Percentiles rank a stretch among this genome's conserved stretches.
These are phyloP conservation scores for Saitozyma sp. DNA, from an alignment of 768 basidiomycete genomes.

Conservation along the genomic window DNA sequence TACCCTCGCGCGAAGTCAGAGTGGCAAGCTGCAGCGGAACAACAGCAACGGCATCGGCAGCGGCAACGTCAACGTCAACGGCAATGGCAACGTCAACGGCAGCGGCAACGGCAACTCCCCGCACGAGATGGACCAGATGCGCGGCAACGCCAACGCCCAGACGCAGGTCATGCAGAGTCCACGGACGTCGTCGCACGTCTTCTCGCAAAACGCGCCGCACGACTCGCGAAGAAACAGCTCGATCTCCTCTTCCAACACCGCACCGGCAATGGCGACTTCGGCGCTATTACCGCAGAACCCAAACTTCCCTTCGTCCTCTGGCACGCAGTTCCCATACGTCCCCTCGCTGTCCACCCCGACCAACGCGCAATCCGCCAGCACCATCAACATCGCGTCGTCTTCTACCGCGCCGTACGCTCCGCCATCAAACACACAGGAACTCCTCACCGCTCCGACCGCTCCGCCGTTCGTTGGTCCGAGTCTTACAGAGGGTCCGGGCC, in stretches of 20 bases:
- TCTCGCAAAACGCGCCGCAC: no score
- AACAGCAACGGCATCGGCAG: not conserved
- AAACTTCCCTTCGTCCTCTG: slow-evolving; percentile 3
- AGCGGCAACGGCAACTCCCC: not conserved
- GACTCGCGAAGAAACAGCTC: not conserved
- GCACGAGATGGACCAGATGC: not conserved
- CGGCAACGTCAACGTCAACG: no score
- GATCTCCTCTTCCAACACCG: not conserved
- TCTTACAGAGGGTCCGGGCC: slow-evolving; percentile 51
- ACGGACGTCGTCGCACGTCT: no score
- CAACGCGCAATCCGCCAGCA: slow-evolving; percentile 4
- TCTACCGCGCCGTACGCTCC: slow-evolving; percentile 42
- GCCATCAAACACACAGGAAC: slow-evolving; percentile 27
- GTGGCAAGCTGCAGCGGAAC: not conserved
- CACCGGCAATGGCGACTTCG: slow-evolving; percentile 12
- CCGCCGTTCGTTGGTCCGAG: slow-evolving; percentile 23
- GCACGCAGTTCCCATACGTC: slow-evolving; percentile 3
- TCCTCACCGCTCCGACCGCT: slow-evolving; percentile 26
- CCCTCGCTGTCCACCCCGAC: slow-evolving; percentile 4
- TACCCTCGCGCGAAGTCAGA: not conserved
- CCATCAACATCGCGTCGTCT: slow-evolving; percentile 40
- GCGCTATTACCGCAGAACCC: slow-evolving; percentile 4
- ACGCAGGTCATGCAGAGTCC: not conserved
- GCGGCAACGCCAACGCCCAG: not conserved
- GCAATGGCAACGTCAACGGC: not conserved